phyloP scores from a whole-genome alignment of 306 rosid species.

The Oxytropis ochrocephala region DNA sequence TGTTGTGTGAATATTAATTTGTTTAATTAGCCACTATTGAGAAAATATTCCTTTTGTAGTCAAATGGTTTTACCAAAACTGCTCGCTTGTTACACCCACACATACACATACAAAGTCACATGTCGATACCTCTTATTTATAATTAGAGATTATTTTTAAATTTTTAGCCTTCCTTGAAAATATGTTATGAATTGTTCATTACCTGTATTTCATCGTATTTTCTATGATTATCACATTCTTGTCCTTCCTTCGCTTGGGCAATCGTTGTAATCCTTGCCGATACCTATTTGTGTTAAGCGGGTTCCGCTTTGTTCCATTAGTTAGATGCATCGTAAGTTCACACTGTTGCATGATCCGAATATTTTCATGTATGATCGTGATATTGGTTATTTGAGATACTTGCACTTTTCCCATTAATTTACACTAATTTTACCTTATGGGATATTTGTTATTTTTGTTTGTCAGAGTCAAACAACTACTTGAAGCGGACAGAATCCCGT shows the following conservation, averaged over 20 bases:
- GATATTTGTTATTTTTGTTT: too few relatives aligned
- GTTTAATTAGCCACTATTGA: neutral
- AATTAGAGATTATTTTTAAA: too few relatives aligned
- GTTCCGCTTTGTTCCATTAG: neutral
- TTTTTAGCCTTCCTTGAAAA: neutral
- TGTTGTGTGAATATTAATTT: neutral
- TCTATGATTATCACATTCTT: neutral
- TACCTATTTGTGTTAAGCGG: neutral
- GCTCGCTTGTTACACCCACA: neutral
- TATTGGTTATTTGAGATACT: too few relatives aligned
- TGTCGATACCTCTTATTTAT: too few relatives aligned
- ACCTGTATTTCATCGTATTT: neutral
- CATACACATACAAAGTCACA: too few relatives aligned
- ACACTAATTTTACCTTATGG: too few relatives aligned
- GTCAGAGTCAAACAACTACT: too few relatives aligned
- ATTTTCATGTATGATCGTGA: too few relatives aligned
- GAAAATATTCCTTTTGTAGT: conserved; percentile 6
- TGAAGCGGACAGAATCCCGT: too few relatives aligned
- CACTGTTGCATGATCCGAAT: conserved; percentile 7
- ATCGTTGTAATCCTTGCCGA: conserved; percentile 11
- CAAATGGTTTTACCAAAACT: conserved; percentile 7
- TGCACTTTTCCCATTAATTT: too few relatives aligned
- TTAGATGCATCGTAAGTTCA: neutral
- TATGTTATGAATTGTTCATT: neutral
- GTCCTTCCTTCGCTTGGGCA: neutral